These are phyloP conservation scores for Rhizopogon roseolus DNA, from an alignment of 768 basidiomycete species.

Conservation along the genomic window DNA sequence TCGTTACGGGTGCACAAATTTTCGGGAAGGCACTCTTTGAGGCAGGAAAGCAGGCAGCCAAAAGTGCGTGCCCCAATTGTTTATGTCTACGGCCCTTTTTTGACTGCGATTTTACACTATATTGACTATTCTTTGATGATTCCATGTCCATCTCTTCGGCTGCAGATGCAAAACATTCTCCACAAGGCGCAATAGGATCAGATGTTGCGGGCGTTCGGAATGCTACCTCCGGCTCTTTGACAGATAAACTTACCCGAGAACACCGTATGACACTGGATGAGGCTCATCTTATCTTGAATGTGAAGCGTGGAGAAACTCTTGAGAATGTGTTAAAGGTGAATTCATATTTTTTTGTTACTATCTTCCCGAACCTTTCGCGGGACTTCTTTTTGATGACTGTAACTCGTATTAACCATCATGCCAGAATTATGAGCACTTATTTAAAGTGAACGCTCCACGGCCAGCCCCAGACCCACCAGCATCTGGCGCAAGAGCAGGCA, in stretches of 20 bases:
- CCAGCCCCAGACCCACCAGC: conserved; percentile 45
- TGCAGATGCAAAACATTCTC: conserved; percentile 78
- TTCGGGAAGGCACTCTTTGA: conserved; percentile 89
- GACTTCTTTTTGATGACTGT: not conserved
- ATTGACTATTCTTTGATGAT: not conserved
- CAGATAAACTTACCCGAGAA: conserved; percentile 78
- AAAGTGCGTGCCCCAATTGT: conserved; percentile 60
- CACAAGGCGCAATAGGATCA: conserved; percentile 61
- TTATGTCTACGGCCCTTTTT: not conserved
- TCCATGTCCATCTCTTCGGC: not conserved
- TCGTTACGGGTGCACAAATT: conserved; percentile 72
- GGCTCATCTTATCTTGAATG: conserved; percentile 88
- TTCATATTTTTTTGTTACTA: conserved; percentile 1
- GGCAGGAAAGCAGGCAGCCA: conserved; percentile 86
- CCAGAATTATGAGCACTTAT: conserved; percentile 90
- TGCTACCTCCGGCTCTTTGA: conserved; percentile 68
- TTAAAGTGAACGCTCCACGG: conserved; percentile 83
- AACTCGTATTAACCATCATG: not conserved
- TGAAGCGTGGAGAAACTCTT: conserved; percentile 65
- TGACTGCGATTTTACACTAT: not conserved
- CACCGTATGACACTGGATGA: conserved; percentile 95
- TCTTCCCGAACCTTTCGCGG: not conserved
- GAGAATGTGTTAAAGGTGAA: conserved; percentile 72
- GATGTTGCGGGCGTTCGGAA: conserved; percentile 73
- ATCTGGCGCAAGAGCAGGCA: conserved; percentile 32